Evolutionary conservation across 257 asterid genomes (phyloP).

Genomic region (Henckelia pumila): DNA sequence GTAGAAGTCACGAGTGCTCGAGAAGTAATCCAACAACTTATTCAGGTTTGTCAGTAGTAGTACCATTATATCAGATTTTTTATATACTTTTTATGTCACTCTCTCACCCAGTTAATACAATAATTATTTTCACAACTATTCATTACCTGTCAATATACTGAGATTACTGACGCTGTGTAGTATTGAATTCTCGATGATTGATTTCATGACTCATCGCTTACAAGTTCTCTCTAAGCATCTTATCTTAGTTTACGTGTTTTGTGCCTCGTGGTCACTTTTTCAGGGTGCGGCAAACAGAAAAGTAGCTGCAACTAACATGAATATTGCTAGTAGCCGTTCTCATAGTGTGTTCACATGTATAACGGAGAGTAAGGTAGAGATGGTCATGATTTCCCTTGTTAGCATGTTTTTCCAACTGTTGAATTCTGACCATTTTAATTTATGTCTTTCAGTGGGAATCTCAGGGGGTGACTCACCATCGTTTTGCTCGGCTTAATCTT

Average conservation of each 20-base stretch:
- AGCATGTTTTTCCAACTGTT: conserved; percentile 8
- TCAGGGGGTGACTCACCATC: conserved; percentile 84
- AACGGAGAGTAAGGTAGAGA: conserved; percentile 84
- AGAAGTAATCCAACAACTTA: conserved; percentile 87
- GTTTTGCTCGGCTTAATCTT: conserved; percentile 92
- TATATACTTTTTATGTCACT: conserved; percentile 11
- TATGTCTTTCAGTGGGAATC: conserved; percentile 70
- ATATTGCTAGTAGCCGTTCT: conserved; percentile 97
- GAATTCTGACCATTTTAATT: conserved; percentile 14
- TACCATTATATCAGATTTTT: conserved; percentile 11
- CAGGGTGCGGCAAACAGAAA: conserved; percentile 97
- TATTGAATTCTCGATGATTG: background rate
- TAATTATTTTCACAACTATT: background rate
- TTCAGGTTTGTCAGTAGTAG: conserved; percentile 72
- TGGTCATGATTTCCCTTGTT: conserved; percentile 2
- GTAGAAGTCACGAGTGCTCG: conserved; percentile 91
- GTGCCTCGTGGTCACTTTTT: conserved; percentile 18
- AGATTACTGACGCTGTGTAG: conserved; percentile 6
- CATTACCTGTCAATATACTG: conserved; percentile 13
- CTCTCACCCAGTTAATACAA: background rate
- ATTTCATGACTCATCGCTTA: background rate
- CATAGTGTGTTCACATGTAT: conserved; percentile 96
- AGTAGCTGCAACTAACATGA: conserved; percentile 98
- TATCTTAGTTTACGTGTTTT: conserved; percentile 11
- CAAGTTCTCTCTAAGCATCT: background rate